These are phyloP conservation scores for Fusarium chaquense DNA, from an alignment of 2,329 filamentous ascomycete species.

Conservation along the genomic window DNA sequence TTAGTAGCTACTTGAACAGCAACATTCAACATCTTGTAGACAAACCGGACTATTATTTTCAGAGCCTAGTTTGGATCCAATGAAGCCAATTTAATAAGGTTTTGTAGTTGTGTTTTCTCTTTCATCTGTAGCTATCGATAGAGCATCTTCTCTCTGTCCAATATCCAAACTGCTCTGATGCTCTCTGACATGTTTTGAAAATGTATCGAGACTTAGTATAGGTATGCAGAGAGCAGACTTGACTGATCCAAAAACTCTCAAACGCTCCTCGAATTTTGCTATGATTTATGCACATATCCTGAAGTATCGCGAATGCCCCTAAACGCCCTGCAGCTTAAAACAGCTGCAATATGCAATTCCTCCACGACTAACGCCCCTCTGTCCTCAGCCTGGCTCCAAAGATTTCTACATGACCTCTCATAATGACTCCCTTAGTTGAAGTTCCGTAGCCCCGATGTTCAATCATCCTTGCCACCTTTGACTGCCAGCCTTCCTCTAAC, in stretches of 20 bases:
- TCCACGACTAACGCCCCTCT: constrained; percentile 35
- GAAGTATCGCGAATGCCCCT: constrained; percentile 41
- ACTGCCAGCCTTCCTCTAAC: constrained; percentile 55
- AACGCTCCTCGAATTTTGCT: constrained; percentile 22
- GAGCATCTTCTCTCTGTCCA: background rate
- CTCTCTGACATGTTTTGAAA: background rate
- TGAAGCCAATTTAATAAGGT: background rate
- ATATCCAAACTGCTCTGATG: background rate
- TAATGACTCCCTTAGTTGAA: background rate
- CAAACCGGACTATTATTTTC: background rate
- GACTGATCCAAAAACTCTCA: background rate
- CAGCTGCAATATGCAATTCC: constrained; percentile 37
- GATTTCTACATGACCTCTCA: constrained; percentile 9
- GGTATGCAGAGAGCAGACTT: background rate
- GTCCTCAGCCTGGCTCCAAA: constrained; percentile 9
- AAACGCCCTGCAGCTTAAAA: constrained; percentile 44
- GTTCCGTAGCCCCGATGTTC: background rate
- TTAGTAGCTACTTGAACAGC: background rate
- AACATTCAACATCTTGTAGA: background rate
- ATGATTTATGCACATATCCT: constrained; percentile 36
- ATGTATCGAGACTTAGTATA: background rate
- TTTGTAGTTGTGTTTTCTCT: background rate
- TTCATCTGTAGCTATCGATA: background rate
- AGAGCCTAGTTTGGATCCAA: no score
- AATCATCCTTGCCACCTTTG: constrained; percentile 52